Evolutionary conservation across 192 early-diverging fungal genomes (phyloP), one percentile per base, ranked within the genome.

Genomic region (Phlyctochytrium planicorne): DNA sequence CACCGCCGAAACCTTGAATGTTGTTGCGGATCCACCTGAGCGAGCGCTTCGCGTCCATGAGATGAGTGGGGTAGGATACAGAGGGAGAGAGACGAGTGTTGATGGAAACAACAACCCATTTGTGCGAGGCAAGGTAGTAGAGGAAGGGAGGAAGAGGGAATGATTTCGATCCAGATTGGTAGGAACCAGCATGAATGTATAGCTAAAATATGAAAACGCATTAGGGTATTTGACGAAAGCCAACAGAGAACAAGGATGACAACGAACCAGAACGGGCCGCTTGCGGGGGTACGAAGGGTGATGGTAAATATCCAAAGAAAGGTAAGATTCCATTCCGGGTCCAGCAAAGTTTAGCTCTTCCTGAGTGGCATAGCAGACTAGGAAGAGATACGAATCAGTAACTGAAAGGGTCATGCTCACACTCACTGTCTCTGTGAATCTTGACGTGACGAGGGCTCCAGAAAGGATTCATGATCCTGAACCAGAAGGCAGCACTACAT

Each of bases 31-130:
- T 75, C 88, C 88, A 90, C 32, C 88, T 75, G 23, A 90, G 57
- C 30, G 86, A 83, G 4, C 88, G 77, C 67, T 90, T 90, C 59
- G 80, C 80, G 65, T 90, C 86, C 25, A 84, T 73, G 23, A 90
- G 56, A 50, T 88, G 88, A 17, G 71, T 73, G 1, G 85, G 80
- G 65, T 84, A 84, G 30, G 73, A 65, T 30, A 67, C 65, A 25
- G 70, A 63, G 14, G 82, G 63, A 0, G 67, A 70, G 2, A 84
- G 73, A n/a, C 85, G 67, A 69, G 85, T 83, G 59, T 77, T 80
- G 63, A 86, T 71, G 20, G 75, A 72, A 29, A 89, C 87, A 3
- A 87, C 80, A 12, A 87, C 72, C 79, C 83, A 84, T 53, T 72
- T 66, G 47, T 80, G 72, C 16, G 84, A 59, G 55, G 70, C 71